Conservation (phyloP, 148 eudicot genomes). For the Rhododendron vialii region DNA sequence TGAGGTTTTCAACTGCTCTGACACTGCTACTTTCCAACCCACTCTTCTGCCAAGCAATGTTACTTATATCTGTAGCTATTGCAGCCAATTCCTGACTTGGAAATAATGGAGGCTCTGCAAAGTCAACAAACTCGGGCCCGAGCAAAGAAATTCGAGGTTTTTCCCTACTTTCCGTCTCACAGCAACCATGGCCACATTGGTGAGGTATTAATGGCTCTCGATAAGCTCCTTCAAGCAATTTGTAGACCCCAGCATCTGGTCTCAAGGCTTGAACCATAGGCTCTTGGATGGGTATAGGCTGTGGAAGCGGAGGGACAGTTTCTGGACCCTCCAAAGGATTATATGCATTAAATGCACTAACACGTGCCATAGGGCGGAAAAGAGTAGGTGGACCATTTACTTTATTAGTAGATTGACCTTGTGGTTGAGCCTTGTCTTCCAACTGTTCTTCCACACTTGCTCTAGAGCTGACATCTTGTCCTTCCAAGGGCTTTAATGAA, state of each 20-base stretch:
- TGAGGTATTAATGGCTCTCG: conserved; percentile 47
- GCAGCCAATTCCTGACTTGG: conserved; percentile 53
- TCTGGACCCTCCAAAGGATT: conserved; percentile 26
- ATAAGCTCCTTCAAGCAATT: conserved; percentile 37
- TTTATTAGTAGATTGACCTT: conserved; percentile 11
- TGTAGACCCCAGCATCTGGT: conserved; percentile 35
- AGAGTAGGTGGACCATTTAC: conserved; percentile 19
- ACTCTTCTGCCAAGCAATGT: conserved; percentile 57
- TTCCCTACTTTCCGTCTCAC: conserved; percentile 13
- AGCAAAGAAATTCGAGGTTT: conserved; percentile 29
- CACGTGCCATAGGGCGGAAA: conserved; percentile 46
- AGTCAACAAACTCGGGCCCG: conserved; percentile 63
- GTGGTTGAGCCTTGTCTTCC: conserved; percentile 16
- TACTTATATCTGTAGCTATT: conserved; percentile 56
- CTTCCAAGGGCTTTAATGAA: conserved; percentile 38
- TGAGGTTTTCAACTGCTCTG: conserved; percentile 17
- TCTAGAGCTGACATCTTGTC: conserved; percentile 32
- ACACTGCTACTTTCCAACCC: conserved; percentile 39
- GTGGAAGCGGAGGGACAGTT: conserved; percentile 12
- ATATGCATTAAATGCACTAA: conserved; percentile 47
- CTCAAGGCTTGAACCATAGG: conserved; percentile 21
- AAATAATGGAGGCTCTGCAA: conserved; percentile 36
- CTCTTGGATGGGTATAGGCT: conserved; percentile 14
- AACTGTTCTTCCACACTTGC: conserved; percentile 21
- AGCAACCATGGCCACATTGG: conserved; percentile 62